Conservation (phyloP, 179 eudicot genomes). For the Heliamphora pulchella region DNA sequence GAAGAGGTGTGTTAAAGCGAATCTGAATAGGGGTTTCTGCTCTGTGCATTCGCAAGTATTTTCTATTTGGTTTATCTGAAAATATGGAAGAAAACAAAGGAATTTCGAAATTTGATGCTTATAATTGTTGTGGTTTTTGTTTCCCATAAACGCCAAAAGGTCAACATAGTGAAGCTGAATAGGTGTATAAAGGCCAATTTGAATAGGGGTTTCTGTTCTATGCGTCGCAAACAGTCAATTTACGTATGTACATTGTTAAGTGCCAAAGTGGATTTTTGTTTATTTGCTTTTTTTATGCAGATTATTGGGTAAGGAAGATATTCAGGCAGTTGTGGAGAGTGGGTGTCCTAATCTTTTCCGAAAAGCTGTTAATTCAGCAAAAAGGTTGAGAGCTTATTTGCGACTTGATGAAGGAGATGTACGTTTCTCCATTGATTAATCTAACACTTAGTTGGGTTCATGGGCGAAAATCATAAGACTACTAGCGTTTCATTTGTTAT, state of each 20-base stretch:
- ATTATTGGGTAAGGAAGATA: conserved; percentile 56
- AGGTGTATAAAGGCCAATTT: neutral
- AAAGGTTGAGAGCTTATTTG: conserved; percentile 67
- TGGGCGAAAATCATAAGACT: neutral
- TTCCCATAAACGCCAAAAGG: neutral
- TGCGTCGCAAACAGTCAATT: neutral
- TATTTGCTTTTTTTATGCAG: conserved; percentile 25
- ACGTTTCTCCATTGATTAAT: conserved; percentile 22
- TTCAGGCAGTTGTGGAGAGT: conserved; percentile 52
- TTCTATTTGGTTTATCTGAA: neutral
- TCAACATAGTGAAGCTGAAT: neutral
- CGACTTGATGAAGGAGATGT: conserved; percentile 76
- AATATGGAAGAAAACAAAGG: neutral
- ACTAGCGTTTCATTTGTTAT: too few species aligned
- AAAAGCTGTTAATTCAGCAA: conserved; percentile 79
- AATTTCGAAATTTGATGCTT: neutral
- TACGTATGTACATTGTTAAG: neutral
- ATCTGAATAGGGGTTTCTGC: neutral
- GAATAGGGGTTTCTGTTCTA: neutral
- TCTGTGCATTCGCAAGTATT: neutral
- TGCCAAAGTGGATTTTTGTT: neutral
- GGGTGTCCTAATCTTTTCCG: conserved; percentile 83
- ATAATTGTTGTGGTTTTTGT: neutral
- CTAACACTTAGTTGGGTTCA: neutral
- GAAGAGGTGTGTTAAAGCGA: neutral